Conservation (phyloP, 495 filamentous ascomycete species). For the Podospora australis region DNA sequence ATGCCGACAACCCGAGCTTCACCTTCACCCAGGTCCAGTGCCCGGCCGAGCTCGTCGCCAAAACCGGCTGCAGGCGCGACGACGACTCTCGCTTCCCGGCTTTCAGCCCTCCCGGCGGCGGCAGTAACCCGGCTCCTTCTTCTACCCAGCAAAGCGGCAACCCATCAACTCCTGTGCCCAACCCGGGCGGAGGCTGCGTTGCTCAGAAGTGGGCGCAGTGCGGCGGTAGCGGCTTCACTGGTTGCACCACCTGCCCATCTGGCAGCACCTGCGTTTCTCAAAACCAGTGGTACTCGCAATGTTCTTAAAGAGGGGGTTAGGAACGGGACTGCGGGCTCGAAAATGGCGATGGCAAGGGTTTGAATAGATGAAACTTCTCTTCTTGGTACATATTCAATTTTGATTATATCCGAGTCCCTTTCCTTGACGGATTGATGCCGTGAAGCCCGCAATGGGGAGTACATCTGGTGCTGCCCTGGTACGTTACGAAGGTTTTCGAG, state of each 20-base stretch:
- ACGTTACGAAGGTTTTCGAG: too few relatives aligned
- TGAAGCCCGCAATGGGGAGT: too few relatives aligned
- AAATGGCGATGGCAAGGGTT: not conserved
- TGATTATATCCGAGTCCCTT: too few relatives aligned
- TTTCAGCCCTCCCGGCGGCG: conserved; percentile 12
- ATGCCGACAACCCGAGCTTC: conserved; percentile 50
- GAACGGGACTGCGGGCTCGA: not conserved
- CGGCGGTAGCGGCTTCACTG: conserved; percentile 36
- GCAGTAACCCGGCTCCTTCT: not conserved
- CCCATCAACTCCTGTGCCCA: conserved; percentile 5
- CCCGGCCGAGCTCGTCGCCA: conserved; percentile 45
- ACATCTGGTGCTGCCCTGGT: too few relatives aligned
- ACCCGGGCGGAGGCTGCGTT: conserved; percentile 11
- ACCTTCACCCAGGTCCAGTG: conserved; percentile 49
- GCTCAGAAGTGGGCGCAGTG: conserved; percentile 39
- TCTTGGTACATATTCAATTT: not conserved
- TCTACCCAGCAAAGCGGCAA: not conserved
- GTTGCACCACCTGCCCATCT: conserved; percentile 31
- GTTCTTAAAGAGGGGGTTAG: conserved; percentile 14
- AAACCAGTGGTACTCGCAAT: conserved; percentile 39
- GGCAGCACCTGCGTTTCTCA: conserved; percentile 29
- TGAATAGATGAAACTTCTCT: not conserved
- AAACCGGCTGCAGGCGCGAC: conserved; percentile 40
- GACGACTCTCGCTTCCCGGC: conserved; percentile 29
- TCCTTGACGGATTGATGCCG: not conserved